A percentile compares a stretch with the other conserved stretches of the same genome.
phyloP scores from a whole-genome alignment of 2,329 filamentous ascomycete species.

The Exophiala aquamarina region DNA sequence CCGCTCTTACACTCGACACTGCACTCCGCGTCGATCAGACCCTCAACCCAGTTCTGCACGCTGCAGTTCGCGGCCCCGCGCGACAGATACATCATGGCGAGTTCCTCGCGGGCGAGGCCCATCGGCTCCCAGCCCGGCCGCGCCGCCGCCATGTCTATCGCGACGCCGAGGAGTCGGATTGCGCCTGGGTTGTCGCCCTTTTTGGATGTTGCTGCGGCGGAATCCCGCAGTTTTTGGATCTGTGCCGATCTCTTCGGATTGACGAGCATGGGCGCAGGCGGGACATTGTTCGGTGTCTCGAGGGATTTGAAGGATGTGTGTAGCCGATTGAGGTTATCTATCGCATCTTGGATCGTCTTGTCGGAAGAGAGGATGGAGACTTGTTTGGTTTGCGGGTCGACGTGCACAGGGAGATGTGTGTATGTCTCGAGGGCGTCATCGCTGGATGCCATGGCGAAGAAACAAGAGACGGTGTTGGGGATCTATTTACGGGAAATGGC shows the following conservation, averaged over 20 bases:
- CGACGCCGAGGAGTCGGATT: conserved; percentile 77
- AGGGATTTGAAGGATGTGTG: conserved; percentile 72
- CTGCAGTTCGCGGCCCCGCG: conserved; percentile 89
- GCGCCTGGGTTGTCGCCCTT: conserved; percentile 75
- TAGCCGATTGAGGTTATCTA: conserved; percentile 73
- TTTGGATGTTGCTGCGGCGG: conserved; percentile 78
- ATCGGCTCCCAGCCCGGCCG: conserved; percentile 87
- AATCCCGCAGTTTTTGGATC: conserved; percentile 87
- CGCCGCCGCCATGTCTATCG: conserved; percentile 81
- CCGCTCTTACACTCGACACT: conserved; percentile 76
- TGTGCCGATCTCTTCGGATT: conserved; percentile 89
- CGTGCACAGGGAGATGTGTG: conserved; percentile 74
- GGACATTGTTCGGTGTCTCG: conserved; percentile 62
- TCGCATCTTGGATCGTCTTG: conserved; percentile 59
- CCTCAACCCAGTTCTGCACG: conserved; percentile 78
- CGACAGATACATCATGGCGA: conserved; percentile 77
- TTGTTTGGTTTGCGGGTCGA: conserved; percentile 80
- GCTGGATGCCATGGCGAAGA: conserved; percentile 21
- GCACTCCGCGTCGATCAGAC: conserved; percentile 79
- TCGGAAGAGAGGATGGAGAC: conserved; percentile 57
- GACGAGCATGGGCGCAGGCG: conserved; percentile 83
- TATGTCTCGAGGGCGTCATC: conserved; percentile 50
- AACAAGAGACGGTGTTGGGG: no score
- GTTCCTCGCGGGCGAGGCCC: conserved; percentile 80
- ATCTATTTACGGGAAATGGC: no score